These are phyloP conservation scores for Auriscalpium orientale DNA, from an alignment of 768 basidiomycete species.

Conservation along the genomic window DNA sequence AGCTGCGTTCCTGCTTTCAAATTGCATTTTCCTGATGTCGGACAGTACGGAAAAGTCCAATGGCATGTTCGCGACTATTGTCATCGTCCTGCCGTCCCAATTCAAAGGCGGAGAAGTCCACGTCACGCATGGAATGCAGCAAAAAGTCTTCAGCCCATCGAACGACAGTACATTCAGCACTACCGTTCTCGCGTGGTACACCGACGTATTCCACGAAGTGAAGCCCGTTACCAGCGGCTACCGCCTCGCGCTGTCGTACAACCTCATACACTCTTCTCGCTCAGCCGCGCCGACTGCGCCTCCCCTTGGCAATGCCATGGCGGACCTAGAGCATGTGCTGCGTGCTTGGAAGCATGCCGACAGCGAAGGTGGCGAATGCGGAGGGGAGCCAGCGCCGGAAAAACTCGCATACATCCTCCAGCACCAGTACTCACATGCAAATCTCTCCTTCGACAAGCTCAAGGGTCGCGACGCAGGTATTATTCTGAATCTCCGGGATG, in stretches of 20 bases:
- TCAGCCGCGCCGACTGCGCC: slow-evolving; percentile 12
- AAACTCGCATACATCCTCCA: slow-evolving; percentile 27
- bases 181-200: slow-evolving; percentile 42
- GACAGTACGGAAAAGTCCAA: slow-evolving; percentile 37
- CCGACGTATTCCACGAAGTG: slow-evolving; percentile 44
- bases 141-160: slow-evolving; percentile 30
- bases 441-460: slow-evolving; percentile 22
- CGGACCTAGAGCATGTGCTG: neutral
- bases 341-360: neutral
- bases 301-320: neutral
- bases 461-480: slow-evolving; percentile 34
- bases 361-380: slow-evolving; percentile 21
- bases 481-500: slow-evolving; percentile 23
- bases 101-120: slow-evolving; percentile 41
- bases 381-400: slow-evolving; percentile 5
- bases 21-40: neutral
- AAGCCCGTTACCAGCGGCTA: slow-evolving; percentile 42
- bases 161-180: slow-evolving; percentile 25
- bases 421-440: slow-evolving; percentile 26
- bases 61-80: slow-evolving; percentile 46
- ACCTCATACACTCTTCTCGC: slow-evolving; percentile 34
- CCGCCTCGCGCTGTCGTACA: slow-evolving; percentile 43
- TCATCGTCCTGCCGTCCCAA: slow-evolving; percentile 38
- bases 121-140: slow-evolving; percentile 30
- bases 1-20: neutral